Base-by-base conservation (phyloP, 2,329 filamentous ascomycete species). In the Aspergillus pseudonomiae region DNA sequence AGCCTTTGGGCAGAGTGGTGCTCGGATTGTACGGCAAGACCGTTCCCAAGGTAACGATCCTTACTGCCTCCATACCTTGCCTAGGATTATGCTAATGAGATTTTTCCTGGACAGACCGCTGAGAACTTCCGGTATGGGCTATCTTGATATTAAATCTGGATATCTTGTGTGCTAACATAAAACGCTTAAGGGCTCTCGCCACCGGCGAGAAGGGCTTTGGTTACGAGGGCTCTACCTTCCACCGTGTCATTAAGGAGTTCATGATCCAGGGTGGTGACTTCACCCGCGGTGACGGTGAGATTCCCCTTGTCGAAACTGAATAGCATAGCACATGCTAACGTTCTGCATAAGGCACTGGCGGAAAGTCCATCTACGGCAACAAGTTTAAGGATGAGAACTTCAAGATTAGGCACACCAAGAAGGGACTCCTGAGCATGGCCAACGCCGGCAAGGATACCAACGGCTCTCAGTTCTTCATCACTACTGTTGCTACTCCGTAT, bases 201-300 rank as follows among this genome's bases (percentile, higher is more conserved):
- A 90, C 88, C 62, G 88, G 88, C 71, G 86, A 89, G 81, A 86
- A 89, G 79, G 88, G 87, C 72, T 89, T 85, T 71, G 88, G 88
- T 52, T 91, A 89, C 74, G 83, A 89, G 77, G 86, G 86, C 58
- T 89, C 87, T 46, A 82, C 80, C 66, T 90, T 91, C 84, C 88
- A 91, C 82, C 86, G 88, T 73, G 86, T 90, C 67, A 90, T 91
- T 81, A 88, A 88, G 79, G 76, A 86, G 65, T 90, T 90, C 79
- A 90, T 91, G 88, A 88, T 90, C 67, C 88, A 90, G 78, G 88
- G 87, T 72, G 88, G 87, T 77, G 88, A 90, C 75, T 89, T 90
- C 78, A 90, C 88, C 68, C 83, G 81, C 32, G 84, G 84, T 53
- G 87, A 90, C 71, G 87, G 79, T 81, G 66, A 65, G 73, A 68